A percentile compares a stretch with the other conserved stretches of the same genome.
These are phyloP conservation scores for Scutellaria minor DNA, from an alignment of 257 asterid species.

Conservation along the genomic window DNA sequence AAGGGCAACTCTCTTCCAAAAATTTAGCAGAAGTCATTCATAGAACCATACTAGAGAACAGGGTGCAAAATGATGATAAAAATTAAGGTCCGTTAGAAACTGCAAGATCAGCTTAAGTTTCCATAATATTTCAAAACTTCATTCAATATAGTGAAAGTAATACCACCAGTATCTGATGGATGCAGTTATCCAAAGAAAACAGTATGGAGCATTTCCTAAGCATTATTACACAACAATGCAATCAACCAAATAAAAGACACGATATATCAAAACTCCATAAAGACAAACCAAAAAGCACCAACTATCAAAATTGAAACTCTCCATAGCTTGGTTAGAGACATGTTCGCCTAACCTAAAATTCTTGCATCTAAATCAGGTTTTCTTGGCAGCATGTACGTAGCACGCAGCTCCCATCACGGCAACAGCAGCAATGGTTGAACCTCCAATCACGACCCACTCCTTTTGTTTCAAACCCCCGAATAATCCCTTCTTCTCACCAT, in stretches of 20 bases:
- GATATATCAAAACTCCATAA: constrained; percentile 39
- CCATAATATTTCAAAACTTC: constrained; percentile 19
- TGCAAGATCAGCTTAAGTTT: not conserved
- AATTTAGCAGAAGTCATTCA: not conserved
- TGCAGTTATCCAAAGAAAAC: constrained; percentile 34
- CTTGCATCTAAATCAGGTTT: constrained; percentile 42
- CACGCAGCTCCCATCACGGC: constrained; percentile 50
- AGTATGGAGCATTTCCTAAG: constrained; percentile 33
- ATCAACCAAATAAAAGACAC: constrained; percentile 32
- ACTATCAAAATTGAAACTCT: constrained; percentile 63
- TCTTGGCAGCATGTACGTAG: constrained; percentile 50
- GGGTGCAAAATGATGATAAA: not conserved
- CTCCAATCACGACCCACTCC: constrained; percentile 55
- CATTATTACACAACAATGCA: constrained; percentile 37
- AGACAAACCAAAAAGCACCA: constrained; percentile 37
- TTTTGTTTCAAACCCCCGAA: constrained; percentile 38
- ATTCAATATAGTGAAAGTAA: constrained; percentile 26
- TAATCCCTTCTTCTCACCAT: constrained; percentile 41
- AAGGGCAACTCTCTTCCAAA: not conserved
- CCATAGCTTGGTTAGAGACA: constrained; percentile 40
- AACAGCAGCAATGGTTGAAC: constrained; percentile 54
- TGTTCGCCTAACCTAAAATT: constrained; percentile 42
- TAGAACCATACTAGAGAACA: constrained; percentile 18
- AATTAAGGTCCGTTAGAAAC: not conserved
- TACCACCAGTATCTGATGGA: constrained; percentile 5